Conservation (phyloP, 345 rosid genomes). For the Populus ilicifolia region DNA sequence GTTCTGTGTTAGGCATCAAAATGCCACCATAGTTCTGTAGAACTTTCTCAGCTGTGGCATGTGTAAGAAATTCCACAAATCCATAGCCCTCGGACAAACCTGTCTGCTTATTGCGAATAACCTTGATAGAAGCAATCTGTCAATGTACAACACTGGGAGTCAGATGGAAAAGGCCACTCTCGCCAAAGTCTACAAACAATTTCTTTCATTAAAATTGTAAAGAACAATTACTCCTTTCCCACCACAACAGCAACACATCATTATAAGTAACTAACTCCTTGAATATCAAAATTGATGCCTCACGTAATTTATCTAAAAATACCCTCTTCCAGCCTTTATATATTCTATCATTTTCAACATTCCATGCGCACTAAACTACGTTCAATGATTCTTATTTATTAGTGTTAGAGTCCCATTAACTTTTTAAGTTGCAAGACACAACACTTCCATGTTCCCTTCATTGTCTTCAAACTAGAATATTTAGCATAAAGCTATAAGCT, state of each 20-base stretch:
- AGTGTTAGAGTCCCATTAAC: background rate
- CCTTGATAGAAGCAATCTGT: constrained; percentile 82
- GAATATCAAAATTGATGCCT: background rate
- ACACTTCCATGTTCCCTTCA: background rate
- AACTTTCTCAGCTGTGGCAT: constrained; percentile 82
- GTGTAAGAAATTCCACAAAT: constrained; percentile 80
- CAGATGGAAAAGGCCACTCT: background rate
- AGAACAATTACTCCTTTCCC: background rate
- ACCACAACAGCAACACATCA: background rate
- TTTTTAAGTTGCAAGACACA: background rate
- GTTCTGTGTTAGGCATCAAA: constrained; percentile 76
- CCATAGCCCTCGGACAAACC: constrained; percentile 93
- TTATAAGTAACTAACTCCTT: no score
- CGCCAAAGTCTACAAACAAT: background rate
- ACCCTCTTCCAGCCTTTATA: background rate
- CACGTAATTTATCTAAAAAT: background rate
- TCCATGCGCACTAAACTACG: background rate
- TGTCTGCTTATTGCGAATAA: constrained; percentile 88
- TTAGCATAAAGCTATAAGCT: background rate
- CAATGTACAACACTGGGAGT: background rate
- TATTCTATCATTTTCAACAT: background rate
- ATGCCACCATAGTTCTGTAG: constrained; percentile 58
- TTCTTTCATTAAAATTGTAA: background rate
- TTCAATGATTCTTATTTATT: background rate
- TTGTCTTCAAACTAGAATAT: background rate